These are phyloP conservation scores for Aspergillus ruber DNA, from an alignment of 2,329 filamentous ascomycete species.

Conservation along the genomic window DNA sequence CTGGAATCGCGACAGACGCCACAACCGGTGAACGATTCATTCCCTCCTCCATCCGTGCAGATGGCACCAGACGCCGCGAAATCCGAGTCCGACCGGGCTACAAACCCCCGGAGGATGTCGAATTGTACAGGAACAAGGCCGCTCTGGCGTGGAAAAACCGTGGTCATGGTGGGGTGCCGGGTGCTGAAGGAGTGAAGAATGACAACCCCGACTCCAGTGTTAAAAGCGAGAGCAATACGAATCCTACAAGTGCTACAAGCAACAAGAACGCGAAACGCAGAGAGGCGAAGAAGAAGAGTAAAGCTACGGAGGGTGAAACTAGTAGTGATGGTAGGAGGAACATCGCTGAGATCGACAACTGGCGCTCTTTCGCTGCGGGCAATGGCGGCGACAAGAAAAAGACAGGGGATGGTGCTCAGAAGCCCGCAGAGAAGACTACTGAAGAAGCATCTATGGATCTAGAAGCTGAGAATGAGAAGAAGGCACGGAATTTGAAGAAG, in stretches of 20 bases:
- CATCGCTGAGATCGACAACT: conserved; percentile 25
- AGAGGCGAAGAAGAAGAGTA: conserved; percentile 59
- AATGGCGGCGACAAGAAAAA: conserved; percentile 16
- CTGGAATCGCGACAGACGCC: conserved; percentile 72
- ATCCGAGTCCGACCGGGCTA: conserved; percentile 93
- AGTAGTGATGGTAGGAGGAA: conserved; percentile 13
- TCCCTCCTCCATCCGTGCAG: conserved; percentile 75
- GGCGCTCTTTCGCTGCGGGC: conserved; percentile 19
- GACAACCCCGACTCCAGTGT: conserved; percentile 42
- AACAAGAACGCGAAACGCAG: conserved; percentile 83
- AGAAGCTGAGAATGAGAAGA: conserved; percentile 81
- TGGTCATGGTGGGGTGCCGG: conserved; percentile 64
- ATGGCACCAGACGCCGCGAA: conserved; percentile 87
- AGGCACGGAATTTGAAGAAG: conserved; percentile 84
- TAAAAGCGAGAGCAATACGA: conserved; percentile 47
- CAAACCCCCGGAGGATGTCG: conserved; percentile 87
- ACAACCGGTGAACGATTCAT: conserved; percentile 78
- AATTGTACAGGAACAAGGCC: conserved; percentile 89
- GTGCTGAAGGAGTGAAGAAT: conserved; percentile 56
- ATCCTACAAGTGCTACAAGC: conserved; percentile 44
- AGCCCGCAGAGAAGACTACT: conserved; percentile 14
- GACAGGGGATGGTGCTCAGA: conserved; percentile 17
- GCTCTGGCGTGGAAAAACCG: conserved; percentile 79
- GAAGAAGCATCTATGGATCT: conserved; percentile 48
- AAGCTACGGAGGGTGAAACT: conserved; percentile 52